A percentile compares a stretch with the other conserved stretches of the same genome.
Conservation (phyloP, 1,284 basidiomycete genomes). For the Acaromyces ingoldii region DNA sequence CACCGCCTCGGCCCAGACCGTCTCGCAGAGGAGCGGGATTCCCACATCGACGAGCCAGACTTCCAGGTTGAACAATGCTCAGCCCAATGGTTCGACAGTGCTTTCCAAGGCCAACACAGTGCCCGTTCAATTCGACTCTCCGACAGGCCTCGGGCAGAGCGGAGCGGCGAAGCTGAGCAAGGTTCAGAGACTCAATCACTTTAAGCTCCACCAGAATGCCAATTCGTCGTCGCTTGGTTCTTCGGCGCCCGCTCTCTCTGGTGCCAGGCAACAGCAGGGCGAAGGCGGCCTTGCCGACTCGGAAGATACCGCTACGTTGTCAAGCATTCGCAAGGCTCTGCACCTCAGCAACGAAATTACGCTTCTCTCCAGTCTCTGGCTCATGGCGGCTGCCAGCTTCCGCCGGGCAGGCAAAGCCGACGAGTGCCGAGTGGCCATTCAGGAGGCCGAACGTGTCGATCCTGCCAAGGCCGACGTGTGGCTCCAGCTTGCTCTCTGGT, state of each 20-base stretch:
- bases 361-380: slow-evolving; percentile 77
- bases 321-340: slow-evolving; percentile 10
- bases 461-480: slow-evolving; percentile 82
- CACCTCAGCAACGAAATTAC: slow-evolving; percentile 31
- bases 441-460: slow-evolving; percentile 87
- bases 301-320: slow-evolving; percentile 9
- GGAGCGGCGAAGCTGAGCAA: no score
- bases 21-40: no score
- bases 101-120: no score
- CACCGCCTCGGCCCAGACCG: background rate
- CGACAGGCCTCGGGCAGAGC: slow-evolving; percentile 8
- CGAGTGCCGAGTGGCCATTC: slow-evolving; percentile 81
- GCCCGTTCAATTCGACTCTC: slow-evolving; percentile 3
- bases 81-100: no score
- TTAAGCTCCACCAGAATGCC: no score
- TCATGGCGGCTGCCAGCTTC: slow-evolving; percentile 90
- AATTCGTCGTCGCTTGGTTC: no score
- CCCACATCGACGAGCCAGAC: no score
- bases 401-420: slow-evolving; percentile 80
- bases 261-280: no score
- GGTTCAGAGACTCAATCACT: no score
- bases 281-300: no score
- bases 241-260: no score
- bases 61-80: no score
- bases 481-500: slow-evolving; percentile 63